A percentile compares a stretch with the other conserved stretches of the same genome.
Evolutionary conservation across 441 rosid species (phyloP).

Genomic region (Croton laevigatus): DNA sequence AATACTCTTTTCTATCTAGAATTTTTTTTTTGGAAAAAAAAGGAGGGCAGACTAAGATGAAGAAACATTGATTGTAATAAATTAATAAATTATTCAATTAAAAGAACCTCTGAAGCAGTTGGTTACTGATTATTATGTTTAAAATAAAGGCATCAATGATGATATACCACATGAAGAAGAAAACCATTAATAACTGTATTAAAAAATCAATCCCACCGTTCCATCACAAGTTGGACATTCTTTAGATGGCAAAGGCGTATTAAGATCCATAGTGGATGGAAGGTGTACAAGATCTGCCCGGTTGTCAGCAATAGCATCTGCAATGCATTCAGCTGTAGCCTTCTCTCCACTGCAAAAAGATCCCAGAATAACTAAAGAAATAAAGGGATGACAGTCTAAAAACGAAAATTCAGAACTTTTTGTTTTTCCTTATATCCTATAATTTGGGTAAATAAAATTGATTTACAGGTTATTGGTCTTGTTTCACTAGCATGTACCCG

Average conservation of each 20-base stretch:
- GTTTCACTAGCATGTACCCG: not conserved
- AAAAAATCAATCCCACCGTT: conserved; percentile 51
- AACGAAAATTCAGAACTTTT: not conserved
- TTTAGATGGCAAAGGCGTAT: conserved; percentile 70
- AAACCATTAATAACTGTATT: not conserved
- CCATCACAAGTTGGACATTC: conserved; percentile 93
- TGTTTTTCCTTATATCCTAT: not conserved
- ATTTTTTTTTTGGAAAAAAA: not conserved
- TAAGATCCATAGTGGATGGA: conserved; percentile 61
- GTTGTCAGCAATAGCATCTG: conserved; percentile 77
- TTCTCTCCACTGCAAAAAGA: conserved; percentile 71
- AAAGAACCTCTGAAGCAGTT: not conserved
- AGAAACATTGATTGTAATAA: not conserved
- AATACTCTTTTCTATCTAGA: not conserved
- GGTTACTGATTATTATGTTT: not conserved
- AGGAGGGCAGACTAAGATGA: not conserved
- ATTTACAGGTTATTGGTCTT: not conserved
- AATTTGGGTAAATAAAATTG: not conserved
- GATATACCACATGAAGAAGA: conserved; percentile 12
- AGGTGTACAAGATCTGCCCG: conserved; percentile 84
- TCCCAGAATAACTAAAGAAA: conserved; percentile 13
- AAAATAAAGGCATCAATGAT: conserved; percentile 2
- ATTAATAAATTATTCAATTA: not conserved
- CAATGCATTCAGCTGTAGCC: conserved; percentile 78
- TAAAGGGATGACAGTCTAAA: not conserved